These are phyloP conservation scores for Phytophthora rubi DNA, from an alignment of 352 stramenopile genomes.

Conservation along the genomic window DNA sequence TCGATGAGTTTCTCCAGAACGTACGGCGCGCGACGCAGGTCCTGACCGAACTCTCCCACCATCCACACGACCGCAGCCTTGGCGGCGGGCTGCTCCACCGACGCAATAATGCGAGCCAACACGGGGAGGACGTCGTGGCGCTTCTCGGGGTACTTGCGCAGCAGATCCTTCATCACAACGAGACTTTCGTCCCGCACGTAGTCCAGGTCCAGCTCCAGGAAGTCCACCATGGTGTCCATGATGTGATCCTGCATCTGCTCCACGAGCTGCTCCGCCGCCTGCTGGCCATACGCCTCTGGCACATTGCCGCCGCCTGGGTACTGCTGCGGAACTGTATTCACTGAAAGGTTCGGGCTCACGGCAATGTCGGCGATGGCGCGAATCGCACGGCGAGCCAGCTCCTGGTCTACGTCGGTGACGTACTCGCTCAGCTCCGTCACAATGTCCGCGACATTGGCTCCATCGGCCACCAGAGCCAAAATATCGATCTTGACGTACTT, in stretches of 20 bases:
- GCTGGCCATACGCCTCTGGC: conserved; percentile 72
- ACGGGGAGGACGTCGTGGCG: conserved; percentile 92
- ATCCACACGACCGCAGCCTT: conserved; percentile 97
- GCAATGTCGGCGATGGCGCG: conserved; percentile 94
- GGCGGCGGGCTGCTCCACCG: conserved; percentile 80
- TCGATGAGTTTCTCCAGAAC: conserved; percentile 97
- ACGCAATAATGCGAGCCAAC: conserved; percentile 73
- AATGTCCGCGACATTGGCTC: conserved; percentile 95
- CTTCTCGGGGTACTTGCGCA: conserved; percentile 96
- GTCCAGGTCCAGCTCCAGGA: conserved; percentile 96
- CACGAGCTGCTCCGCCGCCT: conserved; percentile 63
- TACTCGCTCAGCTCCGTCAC: conserved; percentile 98
- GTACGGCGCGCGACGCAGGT: conserved; percentile 94
- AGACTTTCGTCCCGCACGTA: conserved; percentile 97
- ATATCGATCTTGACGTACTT: conserved; percentile 99
- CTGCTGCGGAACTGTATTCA: conserved; percentile 44
- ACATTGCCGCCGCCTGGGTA: conserved; percentile 48
- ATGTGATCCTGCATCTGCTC: conserved; percentile 87
- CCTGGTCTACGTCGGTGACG: conserved; percentile 94
- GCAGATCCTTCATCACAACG: conserved; percentile 95
- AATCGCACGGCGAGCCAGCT: conserved; percentile 93
- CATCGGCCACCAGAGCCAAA: conserved; percentile 95
- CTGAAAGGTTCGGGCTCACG: conserved; percentile 76
- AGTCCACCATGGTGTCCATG: conserved; percentile 95
- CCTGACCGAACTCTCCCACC: conserved; percentile 96